Base-by-base conservation (phyloP, 495 filamentous ascomycete species). In the Daldinia concentrica region DNA sequence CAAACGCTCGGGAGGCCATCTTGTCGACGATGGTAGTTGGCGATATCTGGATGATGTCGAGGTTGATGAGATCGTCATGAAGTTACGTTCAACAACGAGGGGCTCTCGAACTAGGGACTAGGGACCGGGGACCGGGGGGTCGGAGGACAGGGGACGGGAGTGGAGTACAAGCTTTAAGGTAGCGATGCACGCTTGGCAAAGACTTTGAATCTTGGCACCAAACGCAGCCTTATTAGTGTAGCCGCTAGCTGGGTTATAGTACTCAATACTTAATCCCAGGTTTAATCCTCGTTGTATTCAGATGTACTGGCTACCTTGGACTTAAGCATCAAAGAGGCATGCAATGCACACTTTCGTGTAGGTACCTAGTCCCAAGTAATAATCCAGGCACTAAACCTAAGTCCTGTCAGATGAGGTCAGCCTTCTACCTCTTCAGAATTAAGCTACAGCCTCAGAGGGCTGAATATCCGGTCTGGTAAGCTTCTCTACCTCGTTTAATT, bases 1-100 rank as follows among this genome's bases (percentile, higher is more conserved):
- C 92, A 76, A 88, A 87, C 56, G 80, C 81, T 74, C 75, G 64
- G 26, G 85, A 83, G 39, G 87, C 81, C 88, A 90, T 91, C 75
- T 68, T 72, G 73, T 66, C 30, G 60, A 55, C 67, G 72, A 48
- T 19, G 9, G 19, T 55, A 36, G 48, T 30, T 37, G n/a, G 15
- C n/a, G 30, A 29, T 36, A 37, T 72, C 15, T 30, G 19, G 43
- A 57, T 70, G 71, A 74, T 66, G 71, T 58, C 52, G 71, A 69
- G 30, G 48, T 62, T 62, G 69, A 64, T 66, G 62, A 74, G 71
- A 66, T 74, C 71, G 71, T 72, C 69, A 68, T 66, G 63, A 55
- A 65, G 68, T 60, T 64, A 69, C 62, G 67, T 74, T 58, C 52
- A 67, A 71, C 58, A 68, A 64, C 71, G 71, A 69, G 66, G 66